A percentile compares a stretch with the other conserved stretches of the same genome.
Conservation (phyloP, 371 early-diverging fungal species). For the Mortierella sp. region DNA sequence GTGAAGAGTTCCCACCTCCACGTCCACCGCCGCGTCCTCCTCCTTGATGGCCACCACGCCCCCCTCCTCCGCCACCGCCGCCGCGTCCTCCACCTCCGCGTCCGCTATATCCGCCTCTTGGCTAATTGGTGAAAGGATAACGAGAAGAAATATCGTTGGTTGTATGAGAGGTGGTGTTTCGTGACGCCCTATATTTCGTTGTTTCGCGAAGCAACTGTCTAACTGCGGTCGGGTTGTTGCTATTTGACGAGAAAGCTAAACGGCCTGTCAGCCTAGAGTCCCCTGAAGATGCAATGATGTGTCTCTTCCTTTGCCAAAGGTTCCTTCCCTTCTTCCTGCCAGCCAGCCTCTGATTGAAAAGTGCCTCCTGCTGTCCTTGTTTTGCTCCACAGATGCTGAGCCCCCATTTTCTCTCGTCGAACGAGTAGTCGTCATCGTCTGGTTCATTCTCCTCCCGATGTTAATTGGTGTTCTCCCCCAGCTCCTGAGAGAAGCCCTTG, state of each 20-base stretch:
- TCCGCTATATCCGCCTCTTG: slow-evolving; percentile 54
- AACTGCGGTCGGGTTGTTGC: too few species aligned
- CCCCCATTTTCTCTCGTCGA: not conserved
- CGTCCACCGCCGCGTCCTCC: slow-evolving; percentile 69
- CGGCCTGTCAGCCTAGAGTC: too few species aligned
- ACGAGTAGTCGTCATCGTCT: not conserved
- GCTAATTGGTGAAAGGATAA: slow-evolving; percentile 19
- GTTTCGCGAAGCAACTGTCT: too few species aligned
- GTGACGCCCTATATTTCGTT: not conserved
- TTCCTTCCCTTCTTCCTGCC: not conserved
- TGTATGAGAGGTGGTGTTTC: not conserved
- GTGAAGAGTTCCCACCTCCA: slow-evolving; percentile 66
- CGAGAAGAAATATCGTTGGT: too few species aligned
- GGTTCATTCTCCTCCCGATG: not conserved
- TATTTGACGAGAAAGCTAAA: too few species aligned
- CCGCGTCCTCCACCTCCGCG: slow-evolving; percentile 49
- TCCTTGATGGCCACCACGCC: slow-evolving; percentile 61
- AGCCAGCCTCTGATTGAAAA: too few species aligned
- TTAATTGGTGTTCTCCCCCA: not conserved
- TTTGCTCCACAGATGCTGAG: not conserved
- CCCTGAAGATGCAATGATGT: too few species aligned
- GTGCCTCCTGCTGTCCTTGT: too few species aligned
- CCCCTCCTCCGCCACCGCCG: slow-evolving; percentile 24
- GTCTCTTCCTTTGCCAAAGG: not conserved
- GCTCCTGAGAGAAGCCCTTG: not conserved